Conservation (phyloP, 345 rosid genomes). For the Arabidopsis suecica region DNA sequence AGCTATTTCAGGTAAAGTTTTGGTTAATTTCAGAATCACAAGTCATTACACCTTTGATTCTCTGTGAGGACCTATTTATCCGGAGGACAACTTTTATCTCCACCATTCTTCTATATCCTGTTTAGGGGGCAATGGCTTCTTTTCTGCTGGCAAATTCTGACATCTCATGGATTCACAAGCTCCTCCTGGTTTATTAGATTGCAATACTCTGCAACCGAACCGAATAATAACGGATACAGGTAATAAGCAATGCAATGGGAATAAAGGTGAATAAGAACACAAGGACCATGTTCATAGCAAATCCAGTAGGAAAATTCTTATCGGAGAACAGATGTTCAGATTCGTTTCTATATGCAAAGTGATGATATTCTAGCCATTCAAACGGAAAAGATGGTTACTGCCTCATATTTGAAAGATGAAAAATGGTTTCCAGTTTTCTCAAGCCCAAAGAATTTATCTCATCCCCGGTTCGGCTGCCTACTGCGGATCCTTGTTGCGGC, state of each 20-base stretch:
- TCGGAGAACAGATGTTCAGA: conserved; percentile 22
- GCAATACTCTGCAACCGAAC: not conserved
- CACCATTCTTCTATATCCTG: conserved; percentile 28
- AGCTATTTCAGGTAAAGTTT: conserved; percentile 35
- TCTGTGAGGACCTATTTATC: conserved; percentile 24
- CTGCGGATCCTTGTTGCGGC: conserved; percentile 38
- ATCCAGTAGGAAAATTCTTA: not conserved
- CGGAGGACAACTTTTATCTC: conserved; percentile 15
- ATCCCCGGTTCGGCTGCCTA: conserved; percentile 10
- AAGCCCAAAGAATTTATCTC: conserved; percentile 30
- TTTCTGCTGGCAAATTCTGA: not conserved
- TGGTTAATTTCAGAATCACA: not conserved
- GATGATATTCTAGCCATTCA: conserved; percentile 14
- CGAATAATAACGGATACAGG: not conserved
- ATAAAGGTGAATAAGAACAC: not conserved
- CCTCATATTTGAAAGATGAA: conserved; percentile 14
- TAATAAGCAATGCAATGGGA: conserved; percentile 3
- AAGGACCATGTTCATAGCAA: not conserved
- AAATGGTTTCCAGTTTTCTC: conserved; percentile 24
- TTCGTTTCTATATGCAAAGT: conserved; percentile 27
- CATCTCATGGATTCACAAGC: not conserved
- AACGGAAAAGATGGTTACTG: conserved; percentile 12
- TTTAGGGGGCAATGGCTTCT: not conserved
- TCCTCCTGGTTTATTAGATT: not conserved
- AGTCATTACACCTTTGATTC: conserved; percentile 27